Conservation (phyloP, 2,329 filamentous ascomycete species). For the Dactylellina leptospora region DNA sequence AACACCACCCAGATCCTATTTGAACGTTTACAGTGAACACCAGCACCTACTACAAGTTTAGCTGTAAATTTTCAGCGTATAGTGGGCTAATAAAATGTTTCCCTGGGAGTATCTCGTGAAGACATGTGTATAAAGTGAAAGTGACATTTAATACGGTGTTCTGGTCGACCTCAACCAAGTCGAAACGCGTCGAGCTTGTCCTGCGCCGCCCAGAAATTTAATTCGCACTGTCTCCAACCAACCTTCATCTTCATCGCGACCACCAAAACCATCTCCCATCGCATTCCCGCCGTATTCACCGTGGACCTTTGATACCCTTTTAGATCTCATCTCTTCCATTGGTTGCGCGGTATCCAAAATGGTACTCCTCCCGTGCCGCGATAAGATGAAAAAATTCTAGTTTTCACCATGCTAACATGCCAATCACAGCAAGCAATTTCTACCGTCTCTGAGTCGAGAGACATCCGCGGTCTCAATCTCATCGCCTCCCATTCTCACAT, state of each 20-base stretch:
- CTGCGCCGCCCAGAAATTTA: slow-evolving; percentile 29
- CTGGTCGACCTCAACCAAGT: too few relatives aligned
- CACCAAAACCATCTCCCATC: neutral
- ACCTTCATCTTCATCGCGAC: slow-evolving; percentile 1
- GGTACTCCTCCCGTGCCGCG: slow-evolving; percentile 7
- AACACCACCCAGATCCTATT: neutral
- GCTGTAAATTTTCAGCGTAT: too few relatives aligned
- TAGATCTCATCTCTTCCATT: neutral
- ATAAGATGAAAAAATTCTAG: neutral
- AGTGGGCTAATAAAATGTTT: too few relatives aligned
- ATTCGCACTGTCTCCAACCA: slow-evolving; percentile 2
- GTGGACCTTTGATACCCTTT: neutral
- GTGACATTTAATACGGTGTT: too few relatives aligned
- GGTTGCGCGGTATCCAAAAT: slow-evolving; percentile 17
- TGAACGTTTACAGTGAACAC: too few relatives aligned
- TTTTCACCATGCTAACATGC: neutral
- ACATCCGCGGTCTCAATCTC: slow-evolving; percentile 94
- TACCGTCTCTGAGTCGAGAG: slow-evolving; percentile 92
- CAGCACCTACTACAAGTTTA: too few relatives aligned
- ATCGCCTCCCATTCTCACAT: slow-evolving; percentile 99
- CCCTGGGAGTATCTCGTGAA: too few relatives aligned
- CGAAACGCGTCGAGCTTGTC: slow-evolving; percentile 31
- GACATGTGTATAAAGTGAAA: too few relatives aligned
- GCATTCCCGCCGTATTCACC: neutral
- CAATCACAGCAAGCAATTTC: slow-evolving; percentile 65